Conservation (phyloP, 192 early-diverging fungal species). For the Backusella tarrabulga region DNA sequence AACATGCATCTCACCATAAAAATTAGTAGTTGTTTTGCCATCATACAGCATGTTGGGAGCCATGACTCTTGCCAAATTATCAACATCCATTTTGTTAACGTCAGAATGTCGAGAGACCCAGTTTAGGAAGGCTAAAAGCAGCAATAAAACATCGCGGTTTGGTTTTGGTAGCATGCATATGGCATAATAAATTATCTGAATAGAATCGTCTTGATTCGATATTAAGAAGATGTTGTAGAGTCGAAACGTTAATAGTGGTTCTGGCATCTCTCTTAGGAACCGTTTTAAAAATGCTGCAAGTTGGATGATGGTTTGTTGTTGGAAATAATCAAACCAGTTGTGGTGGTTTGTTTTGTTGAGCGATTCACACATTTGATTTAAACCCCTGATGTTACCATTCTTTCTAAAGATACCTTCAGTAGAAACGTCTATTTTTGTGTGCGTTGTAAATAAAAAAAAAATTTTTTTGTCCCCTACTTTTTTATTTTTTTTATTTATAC, state of each 20-base stretch:
- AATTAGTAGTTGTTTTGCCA: conserved; percentile 41
- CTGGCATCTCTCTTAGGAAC: conserved; percentile 17
- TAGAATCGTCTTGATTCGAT: background rate
- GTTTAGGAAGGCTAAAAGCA: conserved; percentile 12
- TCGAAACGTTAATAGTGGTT: conserved; percentile 14
- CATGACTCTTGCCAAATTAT: conserved; percentile 27
- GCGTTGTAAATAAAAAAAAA: background rate
- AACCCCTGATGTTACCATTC: conserved; percentile 25
- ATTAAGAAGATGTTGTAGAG: conserved; percentile 19
- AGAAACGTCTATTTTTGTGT: conserved; percentile 34
- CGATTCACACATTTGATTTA: conserved; percentile 17
- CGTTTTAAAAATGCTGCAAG: conserved; percentile 22
- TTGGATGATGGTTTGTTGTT: conserved; percentile 31
- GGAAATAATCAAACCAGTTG: background rate
- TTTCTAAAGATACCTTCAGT: conserved; percentile 28
- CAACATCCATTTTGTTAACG: conserved; percentile 22
- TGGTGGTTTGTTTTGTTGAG: background rate
- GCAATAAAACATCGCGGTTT: conserved; percentile 19
- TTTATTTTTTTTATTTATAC: background rate
- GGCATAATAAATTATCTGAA: conserved; percentile 13
- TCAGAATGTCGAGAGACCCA: conserved; percentile 17
- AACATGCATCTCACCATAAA: conserved; percentile 12
- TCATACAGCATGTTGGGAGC: conserved; percentile 35
- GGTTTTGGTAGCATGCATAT: conserved; percentile 25
- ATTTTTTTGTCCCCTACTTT: background rate